These are phyloP conservation scores for Aureobasidium musti DNA, from an alignment of 2,329 filamentous ascomycete species.

Conservation along the genomic window DNA sequence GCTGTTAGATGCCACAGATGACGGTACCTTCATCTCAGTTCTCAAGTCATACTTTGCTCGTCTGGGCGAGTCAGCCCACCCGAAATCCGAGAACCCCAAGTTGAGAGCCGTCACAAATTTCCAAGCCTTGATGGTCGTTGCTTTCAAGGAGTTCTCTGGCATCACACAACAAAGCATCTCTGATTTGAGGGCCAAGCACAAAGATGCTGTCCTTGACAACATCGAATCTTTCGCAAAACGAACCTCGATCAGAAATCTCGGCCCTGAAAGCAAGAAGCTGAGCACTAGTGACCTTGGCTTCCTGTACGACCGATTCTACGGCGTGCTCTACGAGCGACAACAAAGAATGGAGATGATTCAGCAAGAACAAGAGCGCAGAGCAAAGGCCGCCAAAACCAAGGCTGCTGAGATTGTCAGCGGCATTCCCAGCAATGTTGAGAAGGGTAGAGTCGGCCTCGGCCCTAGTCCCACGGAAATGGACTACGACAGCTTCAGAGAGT, in stretches of 20 bases:
- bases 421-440: conserved; percentile 62
- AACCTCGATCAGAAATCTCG: conserved; percentile 92
- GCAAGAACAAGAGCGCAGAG: conserved; percentile 61
- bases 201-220: conserved; percentile 88
- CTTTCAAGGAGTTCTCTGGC: conserved; percentile 95
- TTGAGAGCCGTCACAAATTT: conserved; percentile 91
- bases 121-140: conserved; percentile 98
- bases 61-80: conserved; percentile 92
- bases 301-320: conserved; percentile 93
- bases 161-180: conserved; percentile 93
- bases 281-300: conserved; percentile 82
- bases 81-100: conserved; percentile 93
- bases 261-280: conserved; percentile 90
- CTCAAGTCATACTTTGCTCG: conserved; percentile 93
- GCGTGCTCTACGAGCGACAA: conserved; percentile 85
- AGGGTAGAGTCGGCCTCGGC: conserved; percentile 82
- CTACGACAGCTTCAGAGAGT: conserved; percentile 93
- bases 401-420: conserved; percentile 54
- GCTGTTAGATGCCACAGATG: conserved; percentile 85
- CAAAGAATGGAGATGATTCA: conserved; percentile 76
- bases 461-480: conserved; percentile 94
- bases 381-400: conserved; percentile 63
- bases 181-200: conserved; percentile 87
- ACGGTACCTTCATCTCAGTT: conserved; percentile 95
- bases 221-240: conserved; percentile 98